These are phyloP conservation scores for Mucor mucedo DNA, from an alignment of 371 early-diverging fungal genomes.

Conservation along the genomic window DNA sequence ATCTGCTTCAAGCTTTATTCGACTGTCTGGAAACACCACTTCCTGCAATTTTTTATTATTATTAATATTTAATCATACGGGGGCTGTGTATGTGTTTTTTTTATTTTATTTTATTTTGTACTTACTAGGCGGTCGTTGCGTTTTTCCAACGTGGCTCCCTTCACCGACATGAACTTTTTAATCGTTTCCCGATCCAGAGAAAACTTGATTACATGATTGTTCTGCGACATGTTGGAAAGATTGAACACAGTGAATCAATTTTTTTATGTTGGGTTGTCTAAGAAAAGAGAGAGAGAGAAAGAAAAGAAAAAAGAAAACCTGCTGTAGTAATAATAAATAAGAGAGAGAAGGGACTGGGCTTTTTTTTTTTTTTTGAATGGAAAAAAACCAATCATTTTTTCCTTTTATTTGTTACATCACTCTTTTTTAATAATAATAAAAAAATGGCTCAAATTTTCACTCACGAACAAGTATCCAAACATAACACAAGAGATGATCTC, in stretches of 20 bases:
- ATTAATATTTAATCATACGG: not conserved
- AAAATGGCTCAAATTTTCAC: slow-evolving; percentile 46
- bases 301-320: not conserved
- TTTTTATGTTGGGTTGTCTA: not conserved
- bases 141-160: not conserved
- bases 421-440: not conserved
- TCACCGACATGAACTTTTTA: slow-evolving; percentile 7
- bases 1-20: slow-evolving; percentile 8
- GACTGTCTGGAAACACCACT: slow-evolving; percentile 11
- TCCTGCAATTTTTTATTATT: slow-evolving; percentile 11
- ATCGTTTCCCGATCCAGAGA: slow-evolving; percentile 10
- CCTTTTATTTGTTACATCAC: slow-evolving; percentile 2
- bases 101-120: not conserved
- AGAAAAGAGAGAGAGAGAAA: not conserved
- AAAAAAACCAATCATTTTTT: too few relatives aligned
- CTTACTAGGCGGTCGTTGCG: not conserved
- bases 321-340: not conserved
- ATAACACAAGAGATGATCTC: slow-evolving; percentile 60
- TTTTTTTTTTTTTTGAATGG: not conserved
- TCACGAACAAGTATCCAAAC: slow-evolving; percentile 61
- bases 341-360: slow-evolving; percentile 1
- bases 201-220: slow-evolving; percentile 11
- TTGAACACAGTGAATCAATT: not conserved
- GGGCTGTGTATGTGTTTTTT: not conserved
- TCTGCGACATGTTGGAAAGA: not conserved